Evolutionary conservation across 164 flowering plant species (phyloP).

Genomic region (Aristolochia californica): DNA sequence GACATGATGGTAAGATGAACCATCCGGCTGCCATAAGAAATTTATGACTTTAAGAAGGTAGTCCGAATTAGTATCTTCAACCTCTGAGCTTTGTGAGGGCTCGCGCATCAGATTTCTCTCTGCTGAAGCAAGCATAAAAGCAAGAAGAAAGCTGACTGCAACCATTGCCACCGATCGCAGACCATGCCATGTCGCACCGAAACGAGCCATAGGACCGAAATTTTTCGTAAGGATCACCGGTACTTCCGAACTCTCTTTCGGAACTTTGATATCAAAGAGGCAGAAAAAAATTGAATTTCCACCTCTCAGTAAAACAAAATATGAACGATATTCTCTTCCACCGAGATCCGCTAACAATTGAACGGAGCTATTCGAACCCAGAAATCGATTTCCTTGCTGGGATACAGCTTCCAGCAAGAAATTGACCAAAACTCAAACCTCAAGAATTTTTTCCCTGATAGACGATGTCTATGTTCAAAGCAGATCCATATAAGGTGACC

Average conservation of each 20-base stretch:
- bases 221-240: not conserved
- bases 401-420: too few relatives aligned
- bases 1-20: conserved; percentile 67
- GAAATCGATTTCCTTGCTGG: too few relatives aligned
- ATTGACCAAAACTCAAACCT: too few relatives aligned
- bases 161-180: conserved; percentile 27
- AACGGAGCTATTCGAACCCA: too few relatives aligned
- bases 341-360: too few relatives aligned
- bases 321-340: too few relatives aligned
- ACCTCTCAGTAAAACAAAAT: too few relatives aligned
- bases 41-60: conserved; percentile 25
- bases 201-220: conserved; percentile 32
- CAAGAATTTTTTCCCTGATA: too few relatives aligned
- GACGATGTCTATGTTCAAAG: too few relatives aligned
- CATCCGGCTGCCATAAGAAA: conserved; percentile 61
- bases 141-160: conserved; percentile 32
- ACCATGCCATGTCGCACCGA: conserved; percentile 30
- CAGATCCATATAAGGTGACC: too few relatives aligned
- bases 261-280: too few relatives aligned
- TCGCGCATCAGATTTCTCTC: conserved; percentile 40
- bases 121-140: conserved; percentile 52
- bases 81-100: conserved; percentile 12
- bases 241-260: not conserved
- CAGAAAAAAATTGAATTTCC: too few relatives aligned
- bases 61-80: conserved; percentile 13